Evolutionary conservation across 202 grass and related monocot species (phyloP), one percentile per base, ranked within the genome.

Genomic region (Schoenoplectus triqueter): DNA sequence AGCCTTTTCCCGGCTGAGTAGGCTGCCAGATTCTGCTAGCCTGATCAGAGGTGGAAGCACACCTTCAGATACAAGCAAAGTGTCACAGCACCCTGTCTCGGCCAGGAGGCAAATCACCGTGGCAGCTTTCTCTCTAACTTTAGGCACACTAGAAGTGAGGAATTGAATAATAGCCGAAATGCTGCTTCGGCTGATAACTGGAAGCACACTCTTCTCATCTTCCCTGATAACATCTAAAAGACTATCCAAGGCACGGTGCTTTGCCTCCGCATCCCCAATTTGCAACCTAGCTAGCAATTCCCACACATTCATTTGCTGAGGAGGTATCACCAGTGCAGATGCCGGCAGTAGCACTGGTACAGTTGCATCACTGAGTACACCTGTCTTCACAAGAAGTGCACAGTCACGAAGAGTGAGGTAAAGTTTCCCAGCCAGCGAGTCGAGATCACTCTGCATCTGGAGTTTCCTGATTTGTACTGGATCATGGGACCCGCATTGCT

Each of bases 241-340:
- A 1, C 87, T 86, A 13, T 97, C 94, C 72, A 91, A 82, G 1
- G 92, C 92, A 2, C 89, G 84, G 69, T 94, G 87, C 84, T 97
- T 97, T 10, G 92, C 88, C 85, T 97, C 94, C 0, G 94, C 90
- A 66, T 97, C 92, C 14, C 92, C 94, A 21, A 97, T 97, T 85
- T 94, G 94, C 44, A 97, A 84, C 86, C 90, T 90, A 5, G 92
- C 94, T 6, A 94, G 92, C 64, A 97, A 69, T 83, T 97, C 94
- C 9, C 90, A 56, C 10, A 97, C 80, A 59, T 93, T 92, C 3
- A 78, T 77, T 77, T 85, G 85, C 67, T 84, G 87, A 14, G 66
- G 17, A 0, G 81, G 49, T 1, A 75, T 31, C 0, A 45, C 63
- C 6, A 89, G 69, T 45, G 77, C 64, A 10, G 88, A 81, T 47